Conservation (phyloP, 305 asterid species). For the Solanum hybrid region DNA sequence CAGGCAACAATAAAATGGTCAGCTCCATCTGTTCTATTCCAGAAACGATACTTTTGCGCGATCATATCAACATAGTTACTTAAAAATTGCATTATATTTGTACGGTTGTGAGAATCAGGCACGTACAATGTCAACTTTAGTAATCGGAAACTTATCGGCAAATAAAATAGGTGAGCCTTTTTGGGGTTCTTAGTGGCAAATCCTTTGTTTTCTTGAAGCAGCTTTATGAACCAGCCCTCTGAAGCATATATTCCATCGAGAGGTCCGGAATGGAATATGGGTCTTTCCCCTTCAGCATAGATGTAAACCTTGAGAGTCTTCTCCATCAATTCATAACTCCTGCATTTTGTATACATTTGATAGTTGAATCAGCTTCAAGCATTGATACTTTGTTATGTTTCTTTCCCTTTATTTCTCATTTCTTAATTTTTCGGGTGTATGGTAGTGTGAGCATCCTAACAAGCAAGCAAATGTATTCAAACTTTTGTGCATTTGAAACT, state of each 20-base stretch:
- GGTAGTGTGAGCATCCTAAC: background rate
- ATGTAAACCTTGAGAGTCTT: constrained; percentile 66
- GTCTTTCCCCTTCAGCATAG: constrained; percentile 60
- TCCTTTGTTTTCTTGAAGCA: constrained; percentile 41
- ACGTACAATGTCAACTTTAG: constrained; percentile 53
- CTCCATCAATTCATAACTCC: constrained; percentile 96
- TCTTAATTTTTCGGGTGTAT: background rate
- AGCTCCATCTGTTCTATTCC: constrained; percentile 79
- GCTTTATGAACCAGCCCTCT: constrained; percentile 97
- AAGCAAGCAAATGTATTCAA: background rate
- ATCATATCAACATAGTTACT: constrained; percentile 36
- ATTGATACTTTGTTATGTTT: background rate
- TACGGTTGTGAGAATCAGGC: constrained; percentile 50
- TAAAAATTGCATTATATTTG: constrained; percentile 32
- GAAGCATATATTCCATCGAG: constrained; percentile 88
- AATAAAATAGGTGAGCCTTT: constrained; percentile 78
- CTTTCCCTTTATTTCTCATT: background rate
- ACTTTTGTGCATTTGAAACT: background rate
- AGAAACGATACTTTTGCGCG: constrained; percentile 34
- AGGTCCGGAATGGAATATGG: constrained; percentile 67
- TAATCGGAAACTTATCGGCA: constrained; percentile 66
- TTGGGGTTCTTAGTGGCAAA: constrained; percentile 51
- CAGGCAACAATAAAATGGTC: constrained; percentile 94
- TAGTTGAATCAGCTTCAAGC: background rate
- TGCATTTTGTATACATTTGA: constrained; percentile 18